Evolutionary conservation across 139 green algal genomes (phyloP), one percentile per base, ranked within the genome.

Genomic region (Tetradesmus obliquus): DNA sequence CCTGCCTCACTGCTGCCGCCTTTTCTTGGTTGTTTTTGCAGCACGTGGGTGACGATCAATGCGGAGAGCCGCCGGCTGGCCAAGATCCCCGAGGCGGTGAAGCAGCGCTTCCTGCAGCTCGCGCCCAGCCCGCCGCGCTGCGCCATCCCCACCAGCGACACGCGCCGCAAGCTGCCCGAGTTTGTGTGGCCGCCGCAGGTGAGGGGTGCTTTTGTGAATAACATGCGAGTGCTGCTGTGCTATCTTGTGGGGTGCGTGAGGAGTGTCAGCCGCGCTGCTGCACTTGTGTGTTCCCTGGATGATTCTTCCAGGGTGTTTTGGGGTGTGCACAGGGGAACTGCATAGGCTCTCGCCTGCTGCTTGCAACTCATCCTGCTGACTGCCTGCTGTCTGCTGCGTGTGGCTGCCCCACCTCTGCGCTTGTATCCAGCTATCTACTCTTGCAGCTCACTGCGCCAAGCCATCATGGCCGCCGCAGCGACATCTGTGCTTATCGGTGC

Each of bases 31-130:
- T 66, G 57, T 66, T 66, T 9, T 62, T 89, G 82, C 94, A 98
- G 95, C 92, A 97, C 96, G 1, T 99, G 98, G 98, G 97, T 99
- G 17, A 98, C 97, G 86, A 96, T 99, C 91, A 99, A 99, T 94
- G 94, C 93, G 9, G 90, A 96, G 55, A 99, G 95, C 9, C 93
- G 98, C 0, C 92, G 91, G 12, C 94, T 99, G 32, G 69, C 92
- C 9, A 97, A 96, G 90, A 95, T 98, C 69, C 98, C 98, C 0
- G 95, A 97, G 1, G 91, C 94, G 5, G 92, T 98, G 62, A 92
- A 93, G 15, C 72, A 87, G 4, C 92, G 96, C 62, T 97, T 96
- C 74, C 81, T 93, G 72, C 55, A 58, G 9, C 94, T 97, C 60
- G 91, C 95, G 10, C 92, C 94, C 20, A 3, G n/a, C 32, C 90